A percentile compares a stretch with the other conserved stretches of the same genome.
These are phyloP conservation scores for Penicillium glabrum DNA, from an alignment of 2,329 filamentous ascomycete genomes.

Conservation along the genomic window DNA sequence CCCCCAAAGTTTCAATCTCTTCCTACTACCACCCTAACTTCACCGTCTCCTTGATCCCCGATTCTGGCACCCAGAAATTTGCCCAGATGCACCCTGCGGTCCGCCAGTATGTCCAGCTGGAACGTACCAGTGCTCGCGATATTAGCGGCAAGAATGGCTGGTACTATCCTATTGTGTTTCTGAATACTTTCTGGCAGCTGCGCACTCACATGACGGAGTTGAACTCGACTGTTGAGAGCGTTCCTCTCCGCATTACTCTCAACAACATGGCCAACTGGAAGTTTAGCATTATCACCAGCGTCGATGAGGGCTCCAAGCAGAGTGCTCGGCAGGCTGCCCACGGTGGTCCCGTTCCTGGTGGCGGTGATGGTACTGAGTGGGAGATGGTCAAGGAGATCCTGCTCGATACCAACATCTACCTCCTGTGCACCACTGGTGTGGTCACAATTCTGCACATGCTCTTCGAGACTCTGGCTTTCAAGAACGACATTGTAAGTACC, in stretches of 20 bases:
- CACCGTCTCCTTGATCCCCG: conserved; percentile 81
- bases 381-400: conserved; percentile 97
- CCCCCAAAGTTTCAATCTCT: conserved; percentile 67
- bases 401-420: conserved; percentile 88
- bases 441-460: conserved; percentile 90
- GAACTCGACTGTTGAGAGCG: conserved; percentile 80
- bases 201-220: conserved; percentile 86
- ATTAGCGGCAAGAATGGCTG: conserved; percentile 82
- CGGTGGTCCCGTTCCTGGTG: conserved; percentile 69
- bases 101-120: conserved; percentile 75
- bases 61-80: conserved; percentile 69
- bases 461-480: conserved; percentile 94
- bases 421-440: conserved; percentile 78
- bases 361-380: conserved; percentile 87
- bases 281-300: conserved; percentile 77
- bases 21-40: conserved; percentile 97
- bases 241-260: conserved; percentile 81
- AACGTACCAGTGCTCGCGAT: conserved; percentile 78
- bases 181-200: conserved; percentile 98
- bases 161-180: conserved; percentile 88
- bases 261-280: conserved; percentile 85
- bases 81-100: conserved; percentile 69
- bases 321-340: conserved; percentile 74
- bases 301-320: conserved; percentile 86
- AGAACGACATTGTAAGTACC: conserved; percentile 75